Evolutionary conservation across 2,329 filamentous ascomycete genomes (phyloP).

Genomic region (Pyricularia pennisetigena): DNA sequence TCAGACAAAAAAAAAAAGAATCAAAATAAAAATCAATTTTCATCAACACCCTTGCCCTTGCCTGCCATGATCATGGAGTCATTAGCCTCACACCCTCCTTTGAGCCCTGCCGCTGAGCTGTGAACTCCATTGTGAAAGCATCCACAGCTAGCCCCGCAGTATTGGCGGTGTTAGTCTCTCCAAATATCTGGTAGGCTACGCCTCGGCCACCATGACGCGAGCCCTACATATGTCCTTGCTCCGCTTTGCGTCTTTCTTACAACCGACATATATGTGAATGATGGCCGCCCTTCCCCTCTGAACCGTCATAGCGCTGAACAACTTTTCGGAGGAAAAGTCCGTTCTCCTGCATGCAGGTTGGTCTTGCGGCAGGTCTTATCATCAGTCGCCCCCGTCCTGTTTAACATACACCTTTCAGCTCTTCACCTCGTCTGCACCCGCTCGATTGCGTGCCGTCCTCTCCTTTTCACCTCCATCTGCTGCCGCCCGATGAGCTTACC

Average conservation of each 20-base stretch:
- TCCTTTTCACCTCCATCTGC: background rate
- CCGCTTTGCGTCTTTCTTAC: constrained; percentile 1
- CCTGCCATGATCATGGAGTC: background rate
- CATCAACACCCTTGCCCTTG: background rate
- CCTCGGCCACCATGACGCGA: constrained; percentile 3
- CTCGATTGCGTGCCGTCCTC: constrained; percentile 1
- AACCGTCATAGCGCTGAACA: constrained; percentile 9
- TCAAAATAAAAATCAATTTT: background rate
- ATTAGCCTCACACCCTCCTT: background rate
- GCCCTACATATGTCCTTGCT: constrained; percentile 1
- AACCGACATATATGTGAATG: constrained; percentile 14
- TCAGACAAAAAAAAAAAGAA: background rate
- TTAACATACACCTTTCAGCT: constrained; percentile 7
- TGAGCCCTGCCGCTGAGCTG: background rate
- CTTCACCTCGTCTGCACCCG: constrained; percentile 2
- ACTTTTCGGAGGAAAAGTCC: constrained; percentile 9
- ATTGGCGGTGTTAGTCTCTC: background rate
- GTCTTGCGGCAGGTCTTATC: constrained; percentile 12
- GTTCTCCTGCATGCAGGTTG: constrained; percentile 10
- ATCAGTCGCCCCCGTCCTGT: constrained; percentile 6
- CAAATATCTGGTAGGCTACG: background rate
- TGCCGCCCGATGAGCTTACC: constrained; percentile 4
- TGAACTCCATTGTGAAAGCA: background rate
- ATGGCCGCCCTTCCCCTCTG: constrained; percentile 8
- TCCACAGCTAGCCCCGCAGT: background rate